Base-by-base conservation (phyloP, 2,329 filamentous ascomycete species). In the Exutisphaerella laricina region DNA sequence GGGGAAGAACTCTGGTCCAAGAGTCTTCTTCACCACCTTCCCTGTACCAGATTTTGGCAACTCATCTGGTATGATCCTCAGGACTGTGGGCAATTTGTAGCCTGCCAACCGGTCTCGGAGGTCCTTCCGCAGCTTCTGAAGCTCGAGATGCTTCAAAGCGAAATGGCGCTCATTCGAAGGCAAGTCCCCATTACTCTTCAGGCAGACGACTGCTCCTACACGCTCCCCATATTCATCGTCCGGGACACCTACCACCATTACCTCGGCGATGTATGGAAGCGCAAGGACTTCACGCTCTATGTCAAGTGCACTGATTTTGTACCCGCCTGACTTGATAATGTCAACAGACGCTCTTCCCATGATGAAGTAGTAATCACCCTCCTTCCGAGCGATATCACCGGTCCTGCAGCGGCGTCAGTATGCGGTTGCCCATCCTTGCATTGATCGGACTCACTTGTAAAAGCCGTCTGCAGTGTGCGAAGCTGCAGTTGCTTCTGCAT, bases 291-390 rank as follows among this genome's bases (percentile, higher is more conserved):
- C 72, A 13, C 73, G 64, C 55, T 77, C 74, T 21, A 77, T 71
- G 37, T 77, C 74, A 8, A 77, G 58, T 1, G 74, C 73, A 0
- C 70, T 74, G 25, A 77, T 71, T 58, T 77, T 77, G 51, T 76
- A 77, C 0, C 74, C 74, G 12, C 74, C 73, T 1, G 70, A 71
- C 49, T 78, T 77, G 56, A 78, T 75, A 22, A 78, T 66, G 48
- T 77, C 73, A 5, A 74, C 65, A 13, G 69, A 72, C 7, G 70
- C 72, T 8, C 73, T 67, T 6, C 74, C 74, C 40, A 75, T 63
- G 40, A 78, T 77, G 26, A 64, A 77, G 53, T 75, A 77, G 46
- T 60, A 73, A 56, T 48, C 69, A 46, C 63, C 66, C 43, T 69
- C 63, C 46, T 56, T 57, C 9, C 66, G 55, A 14, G 59, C 61